These are phyloP conservation scores for Serendipita sp. DNA, from an alignment of 768 basidiomycete species.

Conservation along the genomic window DNA sequence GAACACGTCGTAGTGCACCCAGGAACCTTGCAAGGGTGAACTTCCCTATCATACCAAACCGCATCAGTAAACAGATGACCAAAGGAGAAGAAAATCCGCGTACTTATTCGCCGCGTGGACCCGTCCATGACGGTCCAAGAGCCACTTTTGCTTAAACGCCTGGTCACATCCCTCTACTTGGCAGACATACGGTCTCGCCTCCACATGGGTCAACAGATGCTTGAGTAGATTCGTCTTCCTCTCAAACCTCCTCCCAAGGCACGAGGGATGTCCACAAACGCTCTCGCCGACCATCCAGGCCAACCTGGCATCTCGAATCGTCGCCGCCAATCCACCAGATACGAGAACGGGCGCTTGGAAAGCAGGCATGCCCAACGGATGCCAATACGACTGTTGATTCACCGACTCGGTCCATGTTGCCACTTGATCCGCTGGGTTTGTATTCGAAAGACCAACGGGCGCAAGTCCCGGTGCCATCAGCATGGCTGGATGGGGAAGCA, in stretches of 20 bases:
- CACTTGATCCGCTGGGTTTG: neutral
- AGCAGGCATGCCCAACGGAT: neutral
- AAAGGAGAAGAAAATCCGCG: neutral
- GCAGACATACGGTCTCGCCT: neutral
- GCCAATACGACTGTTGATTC: neutral
- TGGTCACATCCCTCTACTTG: neutral
- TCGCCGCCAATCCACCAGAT: slow-evolving; percentile 4
- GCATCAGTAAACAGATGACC: neutral
- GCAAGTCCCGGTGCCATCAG: neutral
- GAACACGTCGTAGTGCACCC: slow-evolving; percentile 5
- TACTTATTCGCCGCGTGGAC: neutral
- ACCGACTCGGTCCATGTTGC: slow-evolving; percentile 1
- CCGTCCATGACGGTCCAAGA: neutral
- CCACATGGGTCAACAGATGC: slow-evolving; percentile 3
- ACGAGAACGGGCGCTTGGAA: slow-evolving; percentile 3
- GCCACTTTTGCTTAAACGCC: slow-evolving; percentile 5
- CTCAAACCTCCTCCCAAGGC: neutral
- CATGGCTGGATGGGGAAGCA: neutral
- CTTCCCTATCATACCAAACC: neutral
- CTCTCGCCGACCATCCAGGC: slow-evolving; percentile 4
- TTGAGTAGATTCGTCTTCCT: slow-evolving; percentile 4
- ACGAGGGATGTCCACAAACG: slow-evolving; percentile 2
- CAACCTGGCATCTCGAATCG: neutral
- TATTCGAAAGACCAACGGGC: neutral
- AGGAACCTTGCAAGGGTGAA: neutral